Percentiles rank a stretch among this genome's conserved stretches.
These are phyloP conservation scores for Delonix regia DNA, from an alignment of 306 rosid genomes.

Conservation along the genomic window DNA sequence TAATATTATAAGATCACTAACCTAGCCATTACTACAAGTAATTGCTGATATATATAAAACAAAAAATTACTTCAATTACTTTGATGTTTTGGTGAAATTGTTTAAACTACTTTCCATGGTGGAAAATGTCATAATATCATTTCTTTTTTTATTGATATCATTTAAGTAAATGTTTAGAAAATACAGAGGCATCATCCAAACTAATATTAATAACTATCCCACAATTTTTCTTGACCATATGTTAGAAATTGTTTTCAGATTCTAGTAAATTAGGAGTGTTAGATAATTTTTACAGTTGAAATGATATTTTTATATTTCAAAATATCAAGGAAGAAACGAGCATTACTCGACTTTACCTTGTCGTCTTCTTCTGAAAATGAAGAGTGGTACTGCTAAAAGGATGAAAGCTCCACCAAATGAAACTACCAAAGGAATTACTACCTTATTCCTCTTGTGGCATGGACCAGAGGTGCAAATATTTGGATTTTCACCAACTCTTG, in stretches of 20 bases:
- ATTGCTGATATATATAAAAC: background rate
- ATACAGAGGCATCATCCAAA: too few species aligned
- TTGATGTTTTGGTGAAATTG: background rate
- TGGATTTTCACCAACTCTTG: slow-evolving; percentile 39
- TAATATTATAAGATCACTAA: too few species aligned
- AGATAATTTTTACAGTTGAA: background rate
- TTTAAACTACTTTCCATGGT: too few species aligned
- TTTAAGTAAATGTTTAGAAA: too few species aligned
- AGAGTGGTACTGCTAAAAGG: slow-evolving; percentile 6
- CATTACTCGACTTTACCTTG: slow-evolving; percentile 14
- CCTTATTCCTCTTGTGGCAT: slow-evolving; percentile 15
- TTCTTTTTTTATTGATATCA: too few species aligned
- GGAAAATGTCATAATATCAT: too few species aligned
- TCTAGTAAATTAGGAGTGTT: background rate
- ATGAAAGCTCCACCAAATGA: slow-evolving; percentile 31
- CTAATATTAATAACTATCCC: too few species aligned
- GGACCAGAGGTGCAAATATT: slow-evolving; percentile 19
- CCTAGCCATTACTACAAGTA: background rate
- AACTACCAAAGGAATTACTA: slow-evolving; percentile 30
- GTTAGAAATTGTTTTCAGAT: background rate
- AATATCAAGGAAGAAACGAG: background rate
- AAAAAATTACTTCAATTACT: background rate
- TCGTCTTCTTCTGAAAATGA: slow-evolving; percentile 3
- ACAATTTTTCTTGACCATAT: too few species aligned
- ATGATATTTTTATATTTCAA: background rate